A percentile compares a stretch with the other conserved stretches of the same genome.
These are phyloP conservation scores for Myxozyma neotropica DNA, from an alignment of 805 yeast species.

Conservation along the genomic window DNA sequence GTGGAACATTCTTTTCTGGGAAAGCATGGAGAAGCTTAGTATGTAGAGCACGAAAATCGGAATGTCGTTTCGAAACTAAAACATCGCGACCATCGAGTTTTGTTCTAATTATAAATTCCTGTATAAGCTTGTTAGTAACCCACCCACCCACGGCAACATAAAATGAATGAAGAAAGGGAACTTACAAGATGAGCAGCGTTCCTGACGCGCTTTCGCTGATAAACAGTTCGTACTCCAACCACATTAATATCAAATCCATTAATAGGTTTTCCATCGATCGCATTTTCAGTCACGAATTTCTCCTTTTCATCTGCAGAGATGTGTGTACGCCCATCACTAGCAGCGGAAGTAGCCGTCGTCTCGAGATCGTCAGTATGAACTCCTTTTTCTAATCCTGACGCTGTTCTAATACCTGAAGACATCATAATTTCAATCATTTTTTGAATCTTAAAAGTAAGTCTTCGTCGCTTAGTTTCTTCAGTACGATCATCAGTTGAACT, in stretches of 20 bases:
- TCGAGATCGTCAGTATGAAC: slow-evolving; percentile 17
- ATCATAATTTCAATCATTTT: slow-evolving; percentile 66
- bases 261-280: slow-evolving; percentile 40
- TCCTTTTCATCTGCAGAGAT: slow-evolving; percentile 31
- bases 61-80: slow-evolving; percentile 64
- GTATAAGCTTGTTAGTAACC: background rate
- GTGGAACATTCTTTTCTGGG: slow-evolving; percentile 70
- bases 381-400: slow-evolving; percentile 33
- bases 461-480: slow-evolving; percentile 69
- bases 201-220: slow-evolving; percentile 25
- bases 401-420: slow-evolving; percentile 72
- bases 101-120: slow-evolving; percentile 54
- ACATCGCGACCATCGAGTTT: slow-evolving; percentile 43
- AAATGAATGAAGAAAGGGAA: too few relatives aligned
- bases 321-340: background rate
- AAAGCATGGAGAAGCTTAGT: slow-evolving; percentile 45
- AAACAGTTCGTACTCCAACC: slow-evolving; percentile 57
- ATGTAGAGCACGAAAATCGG: slow-evolving; percentile 66
- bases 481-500: slow-evolving; percentile 75
- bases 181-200: slow-evolving; percentile 28
- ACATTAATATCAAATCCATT: slow-evolving; percentile 69
- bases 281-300: slow-evolving; percentile 32
- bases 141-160: too few relatives aligned
- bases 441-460: slow-evolving; percentile 61
- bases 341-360: background rate